Evolutionary conservation across 805 yeast genomes (phyloP).

Genomic region (Sugiyamaella floridensis): DNA sequence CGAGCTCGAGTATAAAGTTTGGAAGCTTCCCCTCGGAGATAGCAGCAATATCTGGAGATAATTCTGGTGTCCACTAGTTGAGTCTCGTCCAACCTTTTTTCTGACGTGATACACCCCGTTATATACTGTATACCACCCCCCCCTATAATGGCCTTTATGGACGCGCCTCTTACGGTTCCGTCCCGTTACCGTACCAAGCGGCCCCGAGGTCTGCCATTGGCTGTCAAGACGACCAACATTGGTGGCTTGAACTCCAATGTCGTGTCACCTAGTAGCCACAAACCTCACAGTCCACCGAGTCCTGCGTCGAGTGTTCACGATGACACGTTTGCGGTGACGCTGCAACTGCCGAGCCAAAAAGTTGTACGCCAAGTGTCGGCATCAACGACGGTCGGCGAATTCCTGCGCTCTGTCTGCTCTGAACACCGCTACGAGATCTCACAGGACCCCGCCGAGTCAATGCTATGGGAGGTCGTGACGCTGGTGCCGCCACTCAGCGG

Average conservation of each 20-base stretch:
- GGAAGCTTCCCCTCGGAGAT: background rate
- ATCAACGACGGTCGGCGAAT: constrained; percentile 11
- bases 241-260: background rate
- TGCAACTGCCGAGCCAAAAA: constrained; percentile 24
- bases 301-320: background rate
- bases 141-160: too few species aligned
- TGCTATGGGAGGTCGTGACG: constrained; percentile 26
- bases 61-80: too few species aligned
- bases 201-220: background rate
- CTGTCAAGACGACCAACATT: background rate
- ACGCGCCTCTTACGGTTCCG: background rate
- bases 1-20: background rate
- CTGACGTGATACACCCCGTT: too few species aligned
- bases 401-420: constrained; percentile 18
- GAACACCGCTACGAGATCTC: constrained; percentile 29
- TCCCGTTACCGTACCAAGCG: background rate
- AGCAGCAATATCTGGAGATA: background rate
- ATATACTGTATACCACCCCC: too few species aligned
- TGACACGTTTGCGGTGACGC: constrained; percentile 5
- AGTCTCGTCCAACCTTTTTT: too few species aligned
- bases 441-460: constrained; percentile 18
- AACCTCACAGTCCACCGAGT: background rate
- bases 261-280: background rate
- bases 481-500: background rate
- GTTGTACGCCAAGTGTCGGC: constrained; percentile 15